Base-by-base conservation (phyloP, 1,284 basidiomycete genomes). In the Cutaneotrichosporon curvatum region DNA sequence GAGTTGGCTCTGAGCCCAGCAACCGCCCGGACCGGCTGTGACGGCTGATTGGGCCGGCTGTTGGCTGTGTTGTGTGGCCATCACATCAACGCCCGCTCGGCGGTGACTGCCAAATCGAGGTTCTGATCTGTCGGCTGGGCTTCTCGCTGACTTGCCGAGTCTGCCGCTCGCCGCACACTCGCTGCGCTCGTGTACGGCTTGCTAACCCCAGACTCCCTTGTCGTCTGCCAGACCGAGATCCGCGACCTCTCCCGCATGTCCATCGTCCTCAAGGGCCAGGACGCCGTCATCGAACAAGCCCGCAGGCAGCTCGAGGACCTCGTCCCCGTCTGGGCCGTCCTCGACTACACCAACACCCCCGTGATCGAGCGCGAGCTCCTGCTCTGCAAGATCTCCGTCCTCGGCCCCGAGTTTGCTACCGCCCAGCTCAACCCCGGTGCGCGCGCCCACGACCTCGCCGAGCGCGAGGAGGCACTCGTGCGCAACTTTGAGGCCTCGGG, bases 231-330 rank as follows among this genome's bases (percentile, higher is more conserved):
- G 49, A 99, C 95, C 37, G 95, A 98, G 73, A 91, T 98, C 59
- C 83, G 87, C 48, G 95, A 99, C 74, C 78, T 98, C 36, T 91
- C 87, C 75, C 81, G 95, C 43, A 98, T 99, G 95, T 97, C 89
- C 66, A 90, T 99, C 70, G 90, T 96, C 56, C 79, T 99, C 40
- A 84, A 83, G 55, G 95, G 94, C 2, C 95, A 99, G 72, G 94
- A 98, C 63, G 90, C 88, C 51, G 92, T 98, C 35, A 86, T 99
- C 43, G 95, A 98, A 72, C 95, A 99, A 74, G 92, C 88, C 21
- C 78, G 91, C 37, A 77, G 91, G 55, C 91, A 95, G 62, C 79
- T 96, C 15, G 91, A 96, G 62, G 91, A 96, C 66, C 78, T 95
- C 54, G 91, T 96, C 31, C 91, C 90, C 48, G 91, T 96, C 15